Percentiles rank a stretch among this genome's conserved stretches.
These are phyloP conservation scores for Daldinia vernicosa DNA, from an alignment of 495 filamentous ascomycete genomes.

Conservation along the genomic window DNA sequence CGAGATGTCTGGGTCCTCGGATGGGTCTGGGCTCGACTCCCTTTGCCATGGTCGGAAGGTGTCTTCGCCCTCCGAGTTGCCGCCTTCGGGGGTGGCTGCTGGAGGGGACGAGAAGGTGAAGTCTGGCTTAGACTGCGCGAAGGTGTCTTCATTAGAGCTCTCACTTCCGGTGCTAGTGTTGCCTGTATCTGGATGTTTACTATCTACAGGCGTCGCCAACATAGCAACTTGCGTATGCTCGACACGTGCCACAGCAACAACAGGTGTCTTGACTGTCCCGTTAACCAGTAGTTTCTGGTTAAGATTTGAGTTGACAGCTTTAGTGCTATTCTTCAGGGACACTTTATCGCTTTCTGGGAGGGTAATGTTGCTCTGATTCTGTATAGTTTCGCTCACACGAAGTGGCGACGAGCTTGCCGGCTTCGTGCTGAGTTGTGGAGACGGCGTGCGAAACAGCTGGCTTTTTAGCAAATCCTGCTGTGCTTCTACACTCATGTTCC, in stretches of 20 bases:
- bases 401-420: constrained; percentile 24
- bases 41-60: neutral
- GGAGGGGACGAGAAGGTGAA: constrained; percentile 39
- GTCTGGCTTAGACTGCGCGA: constrained; percentile 44
- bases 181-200: neutral
- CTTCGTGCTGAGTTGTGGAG: constrained; percentile 21
- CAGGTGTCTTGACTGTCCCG: neutral
- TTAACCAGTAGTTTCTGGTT: neutral
- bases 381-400: constrained; percentile 24
- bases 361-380: neutral
- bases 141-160: constrained; percentile 12
- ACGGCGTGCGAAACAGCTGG: constrained; percentile 11
- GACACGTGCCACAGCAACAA: neutral
- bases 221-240: neutral
- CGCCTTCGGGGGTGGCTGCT: constrained; percentile 9
- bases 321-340: neutral
- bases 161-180: neutral
- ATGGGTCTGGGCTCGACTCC: constrained; percentile 28
- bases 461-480: constrained; percentile 10
- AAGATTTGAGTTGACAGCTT: neutral
- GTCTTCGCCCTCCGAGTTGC: constrained; percentile 12
- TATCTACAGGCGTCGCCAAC: neutral
- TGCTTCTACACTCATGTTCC: neutral
- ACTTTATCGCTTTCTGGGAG: neutral
- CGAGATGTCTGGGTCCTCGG: constrained; percentile 13